Evolutionary conservation across 371 early-diverging fungal genomes (phyloP), one percentile per base, ranked within the genome.

Genomic region (Mucor circinelloides): DNA sequence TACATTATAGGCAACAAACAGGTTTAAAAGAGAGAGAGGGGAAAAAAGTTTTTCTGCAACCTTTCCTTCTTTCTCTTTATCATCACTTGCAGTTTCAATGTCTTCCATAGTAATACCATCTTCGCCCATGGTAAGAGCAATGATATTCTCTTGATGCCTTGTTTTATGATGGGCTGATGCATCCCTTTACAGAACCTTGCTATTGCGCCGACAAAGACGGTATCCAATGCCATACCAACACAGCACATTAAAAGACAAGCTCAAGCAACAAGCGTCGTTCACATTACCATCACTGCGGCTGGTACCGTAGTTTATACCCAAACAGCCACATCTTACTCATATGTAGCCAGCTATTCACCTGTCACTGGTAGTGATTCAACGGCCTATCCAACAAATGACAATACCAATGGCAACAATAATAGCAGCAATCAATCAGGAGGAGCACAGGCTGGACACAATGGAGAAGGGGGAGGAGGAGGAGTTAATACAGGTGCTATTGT

Each of bases 311-410:
- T 71, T 19, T 71, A 71, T 68, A 71, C 72, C 55, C 64, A 71
- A 23, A 71, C 72, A 28, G 67, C 63, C 30, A 71, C 68, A n/a
- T 71, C 72, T 12, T 71, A 71, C 52, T 71, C 72, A 9, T 71
- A 67, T 48, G 40, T 71, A 12, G 57, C 67, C 23, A 44, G 58
- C 8, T 71, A 71, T 38, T 57, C 68, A n/a, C 32, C 64, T 12
- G 46, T 68, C n/a, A 31, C 48, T 21, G 30, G 40, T 1, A 38
- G 25, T 15, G 6, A 25, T 54, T 12, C 50, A 55, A 25, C 55
- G 19, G 32, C 62, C 12, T 6, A 50, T 25, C 50, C 50, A 23
- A 50, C 66, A 28, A 46, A 15, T 9, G 63, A 31, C 15, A 23
- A 34, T 19, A 30, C 19, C 6, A 54, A 40, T 28, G 12, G 28